These are phyloP conservation scores for Proliferodiscus dingleyae DNA, from an alignment of 2,329 filamentous ascomycete genomes.

Conservation along the genomic window DNA sequence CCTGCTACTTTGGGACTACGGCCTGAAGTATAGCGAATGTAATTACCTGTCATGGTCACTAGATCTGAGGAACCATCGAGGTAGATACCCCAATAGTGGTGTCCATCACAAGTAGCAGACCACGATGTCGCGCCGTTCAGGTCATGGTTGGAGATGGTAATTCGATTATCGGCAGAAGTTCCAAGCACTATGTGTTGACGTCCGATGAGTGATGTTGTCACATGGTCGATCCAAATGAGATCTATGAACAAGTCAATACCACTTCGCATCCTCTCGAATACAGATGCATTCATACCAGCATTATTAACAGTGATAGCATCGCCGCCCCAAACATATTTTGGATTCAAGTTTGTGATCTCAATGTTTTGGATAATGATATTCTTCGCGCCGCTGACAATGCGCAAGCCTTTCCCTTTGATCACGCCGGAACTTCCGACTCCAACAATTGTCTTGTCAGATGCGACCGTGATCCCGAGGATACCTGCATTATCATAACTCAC, in stretches of 20 bases:
- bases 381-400: slow-evolving; percentile 19
- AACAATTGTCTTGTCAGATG: slow-evolving; percentile 26
- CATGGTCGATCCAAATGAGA: slow-evolving; percentile 35
- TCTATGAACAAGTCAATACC: too few relatives aligned
- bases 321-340: slow-evolving; percentile 55
- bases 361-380: slow-evolving; percentile 37
- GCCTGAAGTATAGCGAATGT: slow-evolving; percentile 40
- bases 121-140: slow-evolving; percentile 40
- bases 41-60: slow-evolving; percentile 41
- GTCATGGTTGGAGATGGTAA: slow-evolving; percentile 44
- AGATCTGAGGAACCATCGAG: slow-evolving; percentile 37
- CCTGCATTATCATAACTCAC: slow-evolving; percentile 26
- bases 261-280: too few relatives aligned
- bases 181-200: slow-evolving; percentile 40
- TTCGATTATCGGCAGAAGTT: slow-evolving; percentile 31
- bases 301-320: slow-evolving; percentile 51
- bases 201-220: slow-evolving; percentile 39
- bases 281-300: too few relatives aligned
- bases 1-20: slow-evolving; percentile 40
- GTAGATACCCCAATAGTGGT: slow-evolving; percentile 45
- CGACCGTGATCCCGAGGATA: slow-evolving; percentile 21
- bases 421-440: slow-evolving; percentile 24
- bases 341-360: slow-evolving; percentile 51
- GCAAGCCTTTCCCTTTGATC: slow-evolving; percentile 27
- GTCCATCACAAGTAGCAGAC: slow-evolving; percentile 39